Base-by-base conservation (phyloP, 176 grass and related monocot species). In the Cymbopogon citratus region DNA sequence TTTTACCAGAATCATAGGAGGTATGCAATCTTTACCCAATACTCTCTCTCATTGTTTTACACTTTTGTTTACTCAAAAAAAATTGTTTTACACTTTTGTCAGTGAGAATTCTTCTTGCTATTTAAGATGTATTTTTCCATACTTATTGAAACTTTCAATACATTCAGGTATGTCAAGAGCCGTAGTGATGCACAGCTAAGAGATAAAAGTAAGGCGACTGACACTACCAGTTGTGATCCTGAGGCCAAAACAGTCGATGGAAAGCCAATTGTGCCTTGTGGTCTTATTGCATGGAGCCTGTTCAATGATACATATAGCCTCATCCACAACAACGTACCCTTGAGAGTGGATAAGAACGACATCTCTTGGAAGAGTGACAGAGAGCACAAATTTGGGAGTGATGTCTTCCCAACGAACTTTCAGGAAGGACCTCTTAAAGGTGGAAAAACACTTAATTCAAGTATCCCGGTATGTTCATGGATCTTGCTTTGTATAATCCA, bases 1-100 rank as follows among this genome's bases (percentile, higher is more conserved):
- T 99, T 95, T 84, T 99, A 90, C 83, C 96, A 99, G 83, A 99
- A 99, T 74, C 96, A 99, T 83, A 89, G 96, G 82, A 99, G 96
- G 96, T 98, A 94, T 70, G 75, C 5, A 34, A 69, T 59, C 31
- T 72, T 27, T 48, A 33, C 1, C 39, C 24, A 12, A 18, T 13
- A 10, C 1, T 45, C 39, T n/a, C n/a, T n/a, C n/a, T n/a, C n/a
- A n/a, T n/a, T n/a, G n/a, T n/a, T 34, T 74, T 68, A 29, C 12
- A 24, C 26, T 66, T 45, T 28, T 60, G 61, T 60, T n/a, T n/a
- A n/a, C n/a, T n/a, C n/a, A n/a, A n/a, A n/a, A n/a, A n/a, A n/a
- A n/a, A n/a, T n/a, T n/a, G n/a, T 76, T 34, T 74, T 68, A 29
- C 12, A 24, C 26, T 66, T 45, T 28, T 60, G 61, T 60, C 18